These are phyloP conservation scores for Caryocar brasiliense DNA, from an alignment of 441 rosid species.

Conservation along the genomic window DNA sequence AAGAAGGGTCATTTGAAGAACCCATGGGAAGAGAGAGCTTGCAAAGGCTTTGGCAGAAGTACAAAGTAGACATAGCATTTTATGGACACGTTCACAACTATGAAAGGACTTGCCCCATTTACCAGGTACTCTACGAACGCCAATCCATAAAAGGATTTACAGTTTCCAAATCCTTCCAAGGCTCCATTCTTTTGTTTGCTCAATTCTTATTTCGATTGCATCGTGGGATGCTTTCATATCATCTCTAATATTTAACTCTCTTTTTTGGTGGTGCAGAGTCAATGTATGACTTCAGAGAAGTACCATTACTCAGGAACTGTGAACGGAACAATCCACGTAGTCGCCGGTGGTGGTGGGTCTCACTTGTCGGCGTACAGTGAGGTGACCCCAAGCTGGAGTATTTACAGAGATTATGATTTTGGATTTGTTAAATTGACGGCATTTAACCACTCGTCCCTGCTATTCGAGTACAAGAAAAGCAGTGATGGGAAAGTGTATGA, in stretches of 20 bases:
- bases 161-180: neutral
- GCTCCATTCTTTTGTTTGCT: too few relatives aligned
- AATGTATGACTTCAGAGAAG: conserved; percentile 45
- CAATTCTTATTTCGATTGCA: too few relatives aligned
- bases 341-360: conserved; percentile 78
- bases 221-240: neutral
- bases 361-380: conserved; percentile 52
- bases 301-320: conserved; percentile 54
- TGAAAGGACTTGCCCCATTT: conserved; percentile 77
- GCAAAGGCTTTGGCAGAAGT: conserved; percentile 91
- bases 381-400: conserved; percentile 53
- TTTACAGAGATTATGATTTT: conserved; percentile 59
- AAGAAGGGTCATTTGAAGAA: conserved; percentile 67
- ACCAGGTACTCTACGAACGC: conserved; percentile 48
- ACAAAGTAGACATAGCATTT: conserved; percentile 87
- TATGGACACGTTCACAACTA: conserved; percentile 92
- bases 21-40: conserved; percentile 93
- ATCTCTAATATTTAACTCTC: neutral
- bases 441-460: conserved; percentile 58
- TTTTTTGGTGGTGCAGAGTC: conserved; percentile 38
- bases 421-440: conserved; percentile 85
- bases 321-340: conserved; percentile 78
- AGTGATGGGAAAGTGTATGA: conserved; percentile 59
- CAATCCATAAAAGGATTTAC: neutral
- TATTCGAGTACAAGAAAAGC: conserved; percentile 85